Evolutionary conservation across 1,139 yeast genomes (phyloP), one percentile per base, ranked within the genome.

Genomic region (Hyphopichia khmerensis): DNA sequence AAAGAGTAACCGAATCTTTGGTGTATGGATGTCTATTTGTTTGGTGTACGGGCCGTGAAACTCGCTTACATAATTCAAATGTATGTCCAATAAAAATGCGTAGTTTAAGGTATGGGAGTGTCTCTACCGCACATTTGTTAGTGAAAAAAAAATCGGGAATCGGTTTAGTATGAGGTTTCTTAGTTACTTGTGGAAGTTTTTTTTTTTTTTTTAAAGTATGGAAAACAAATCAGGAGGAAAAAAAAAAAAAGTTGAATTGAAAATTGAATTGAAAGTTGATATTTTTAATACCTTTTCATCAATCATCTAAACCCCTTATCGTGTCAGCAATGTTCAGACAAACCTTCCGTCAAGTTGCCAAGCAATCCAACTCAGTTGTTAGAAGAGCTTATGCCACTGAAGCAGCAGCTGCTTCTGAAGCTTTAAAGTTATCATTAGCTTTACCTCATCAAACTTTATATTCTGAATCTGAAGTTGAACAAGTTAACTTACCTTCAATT

Each of bases 401-500:
- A 53, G 84, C 83, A 45, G 84, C 83, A 44, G 77, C 85, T 49
- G 63, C 80, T 45, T 72, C 87, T 52, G 95, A 87, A 63, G 86
- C 84, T 56, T 79, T 93, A 69, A 87, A 84, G 69, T 80, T 95
- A 62, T 87, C 96, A 42, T 82, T 93, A 64, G 95, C 97, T 47
- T 81, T 93, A 59, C 97, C 97, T 51, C 90, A 86, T 68, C 82
- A 84, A 69, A 82, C 84, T 55, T 64, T 81, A 63, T 72, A 72
- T 61, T 58, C 75, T 36, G 77, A 73, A 49, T 62, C 68, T 51
- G 70, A 67, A 69, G 86, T 67, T 45, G 82, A 87, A 56, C 99
- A 93, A 77, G 99, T 95, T 56, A 93, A 93, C 76, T 79, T 93
- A 59, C 99, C 99, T 62, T 93, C 96, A 50, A 80, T 87, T 62